Conservation (phyloP, 192 early-diverging fungal species). For the Coemansia nantahalensis region DNA sequence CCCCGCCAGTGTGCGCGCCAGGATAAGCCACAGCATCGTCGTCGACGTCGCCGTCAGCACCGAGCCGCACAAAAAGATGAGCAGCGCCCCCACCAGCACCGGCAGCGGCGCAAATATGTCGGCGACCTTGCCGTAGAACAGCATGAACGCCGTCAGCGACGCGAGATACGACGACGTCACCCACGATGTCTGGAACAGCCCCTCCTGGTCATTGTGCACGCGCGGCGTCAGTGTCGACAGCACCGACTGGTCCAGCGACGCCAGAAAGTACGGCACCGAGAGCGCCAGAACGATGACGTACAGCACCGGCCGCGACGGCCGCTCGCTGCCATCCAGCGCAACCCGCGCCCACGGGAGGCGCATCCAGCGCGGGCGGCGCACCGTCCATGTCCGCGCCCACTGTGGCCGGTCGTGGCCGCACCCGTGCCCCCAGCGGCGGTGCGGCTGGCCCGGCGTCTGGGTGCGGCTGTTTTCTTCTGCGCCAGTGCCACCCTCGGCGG, state of each 20-base stretch:
- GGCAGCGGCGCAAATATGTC: slow-evolving; percentile 66
- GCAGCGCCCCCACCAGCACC: slow-evolving; percentile 32
- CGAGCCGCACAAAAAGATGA: slow-evolving; percentile 59
- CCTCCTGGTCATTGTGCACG: slow-evolving; percentile 59
- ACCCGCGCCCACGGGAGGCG: slow-evolving; percentile 45
- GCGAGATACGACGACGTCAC: slow-evolving; percentile 59
- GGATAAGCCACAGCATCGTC: slow-evolving; percentile 53
- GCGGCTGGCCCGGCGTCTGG: too few species aligned
- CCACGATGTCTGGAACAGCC: slow-evolving; percentile 62
- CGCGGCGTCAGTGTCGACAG: slow-evolving; percentile 62
- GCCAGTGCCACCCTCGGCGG: too few species aligned
- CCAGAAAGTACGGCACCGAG: slow-evolving; percentile 57
- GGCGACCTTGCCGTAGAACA: slow-evolving; percentile 69
- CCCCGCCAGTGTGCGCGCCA: slow-evolving; percentile 50
- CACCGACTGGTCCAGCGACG: slow-evolving; percentile 68
- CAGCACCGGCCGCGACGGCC: slow-evolving; percentile 29
- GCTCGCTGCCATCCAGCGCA: slow-evolving; percentile 28
- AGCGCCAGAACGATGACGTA: slow-evolving; percentile 42
- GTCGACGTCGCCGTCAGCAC: slow-evolving; percentile 55
- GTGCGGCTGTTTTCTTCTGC: too few species aligned
- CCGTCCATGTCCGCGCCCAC: slow-evolving; percentile 1
- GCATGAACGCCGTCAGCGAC: slow-evolving; percentile 58
- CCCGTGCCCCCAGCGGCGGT: slow-evolving; percentile 6
- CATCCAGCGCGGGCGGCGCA: slow-evolving; percentile 23
- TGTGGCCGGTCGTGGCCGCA: neutral